phyloP scores from a whole-genome alignment of 2,329 filamentous ascomycete genomes.

The Paracoccidioides lutzii region DNA sequence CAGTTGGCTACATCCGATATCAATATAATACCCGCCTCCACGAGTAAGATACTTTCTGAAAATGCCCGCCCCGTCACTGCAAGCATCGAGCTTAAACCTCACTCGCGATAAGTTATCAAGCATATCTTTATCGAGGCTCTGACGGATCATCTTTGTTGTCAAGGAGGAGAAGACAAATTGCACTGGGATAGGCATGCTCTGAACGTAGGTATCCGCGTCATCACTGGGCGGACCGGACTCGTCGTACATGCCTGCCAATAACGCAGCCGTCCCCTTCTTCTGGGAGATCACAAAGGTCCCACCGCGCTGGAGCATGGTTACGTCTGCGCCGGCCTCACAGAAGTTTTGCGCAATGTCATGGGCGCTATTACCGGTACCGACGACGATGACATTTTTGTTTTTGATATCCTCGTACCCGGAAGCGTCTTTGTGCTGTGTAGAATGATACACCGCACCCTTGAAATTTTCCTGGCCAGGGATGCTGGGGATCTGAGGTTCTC shows the following conservation, averaged over 20 bases:
- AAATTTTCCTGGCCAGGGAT: slow-evolving; percentile 32
- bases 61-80: slow-evolving; percentile 31
- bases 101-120: slow-evolving; percentile 35
- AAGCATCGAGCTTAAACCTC: slow-evolving; percentile 34
- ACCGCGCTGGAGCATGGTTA: slow-evolving; percentile 43
- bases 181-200: slow-evolving; percentile 37
- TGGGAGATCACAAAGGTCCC: slow-evolving; percentile 39
- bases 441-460: slow-evolving; percentile 34
- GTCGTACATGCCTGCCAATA: slow-evolving; percentile 34
- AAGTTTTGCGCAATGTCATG: slow-evolving; percentile 42
- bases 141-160: slow-evolving; percentile 29
- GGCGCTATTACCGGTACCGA: slow-evolving; percentile 38
- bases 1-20: slow-evolving; percentile 42
- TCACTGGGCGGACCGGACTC: slow-evolving; percentile 37
- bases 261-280: slow-evolving; percentile 33
- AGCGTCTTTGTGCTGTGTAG: slow-evolving; percentile 31
- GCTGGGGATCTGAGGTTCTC: slow-evolving; percentile 29
- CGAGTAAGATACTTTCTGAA: slow-evolving; percentile 34
- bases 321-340: slow-evolving; percentile 36
- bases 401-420: slow-evolving; percentile 20
- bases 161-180: slow-evolving; percentile 34
- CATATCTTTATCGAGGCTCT: slow-evolving; percentile 28
- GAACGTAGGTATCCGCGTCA: slow-evolving; percentile 38
- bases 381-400: slow-evolving; percentile 36
- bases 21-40: slow-evolving; percentile 48